phyloP scores from a whole-genome alignment of 768 basidiomycete species.

The Lactarius indigo region DNA sequence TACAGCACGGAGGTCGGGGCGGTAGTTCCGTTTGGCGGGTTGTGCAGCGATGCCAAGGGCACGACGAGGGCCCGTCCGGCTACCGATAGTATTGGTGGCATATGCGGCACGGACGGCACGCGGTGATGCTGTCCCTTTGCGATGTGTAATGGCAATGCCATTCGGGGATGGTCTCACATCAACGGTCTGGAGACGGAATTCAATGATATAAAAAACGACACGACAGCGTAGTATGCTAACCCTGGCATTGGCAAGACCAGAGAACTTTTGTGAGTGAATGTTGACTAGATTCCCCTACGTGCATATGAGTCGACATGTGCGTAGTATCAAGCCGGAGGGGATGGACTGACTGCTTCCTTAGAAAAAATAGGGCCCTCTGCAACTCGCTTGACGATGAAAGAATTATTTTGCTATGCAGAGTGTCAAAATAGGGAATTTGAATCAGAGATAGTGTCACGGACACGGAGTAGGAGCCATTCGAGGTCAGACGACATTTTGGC shows the following conservation, averaged over 20 bases:
- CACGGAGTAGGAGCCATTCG: constrained; percentile 90
- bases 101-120: constrained; percentile 46
- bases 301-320: background rate
- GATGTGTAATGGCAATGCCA: constrained; percentile 58
- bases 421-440: constrained; percentile 6
- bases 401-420: constrained; percentile 65
- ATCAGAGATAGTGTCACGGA: constrained; percentile 39
- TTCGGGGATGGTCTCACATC: constrained; percentile 52
- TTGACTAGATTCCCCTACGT: constrained; percentile 80
- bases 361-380: constrained; percentile 76
- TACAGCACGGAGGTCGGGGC: constrained; percentile 75
- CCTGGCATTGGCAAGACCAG: constrained; percentile 83
- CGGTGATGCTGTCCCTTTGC: constrained; percentile 59
- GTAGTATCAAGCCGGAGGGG: background rate
- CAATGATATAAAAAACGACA: background rate
- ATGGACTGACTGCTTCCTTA: constrained; percentile 66
- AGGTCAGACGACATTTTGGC: constrained; percentile 62
- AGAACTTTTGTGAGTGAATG: constrained; percentile 90
- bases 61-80: constrained; percentile 68
- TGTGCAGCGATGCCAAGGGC: constrained; percentile 61
- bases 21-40: constrained; percentile 63
- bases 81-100: constrained; percentile 53
- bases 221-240: constrained; percentile 35
- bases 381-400: constrained; percentile 78
- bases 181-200: constrained; percentile 48